Percentiles rank a stretch among this genome's conserved stretches.
Conservation (phyloP, 2,329 filamentous ascomycete genomes). For the Plectosphaerella cucumerina region DNA sequence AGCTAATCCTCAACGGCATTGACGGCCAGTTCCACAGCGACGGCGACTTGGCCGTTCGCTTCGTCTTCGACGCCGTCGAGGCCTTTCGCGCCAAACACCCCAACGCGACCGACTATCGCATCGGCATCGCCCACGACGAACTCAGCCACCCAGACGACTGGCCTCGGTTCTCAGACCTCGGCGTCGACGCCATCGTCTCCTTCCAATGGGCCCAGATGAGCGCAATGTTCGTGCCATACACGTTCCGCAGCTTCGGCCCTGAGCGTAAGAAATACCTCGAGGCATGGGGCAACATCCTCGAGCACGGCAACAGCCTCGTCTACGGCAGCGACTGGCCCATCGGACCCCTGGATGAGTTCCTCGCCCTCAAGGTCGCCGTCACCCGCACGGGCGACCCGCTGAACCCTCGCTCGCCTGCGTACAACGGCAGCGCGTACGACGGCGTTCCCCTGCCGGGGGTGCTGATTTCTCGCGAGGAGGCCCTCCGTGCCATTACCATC, state of each 20-base stretch:
- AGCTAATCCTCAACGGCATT: slow-evolving; percentile 9
- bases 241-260: slow-evolving; percentile 14
- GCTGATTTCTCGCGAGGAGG: slow-evolving; percentile 15
- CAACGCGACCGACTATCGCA: not conserved
- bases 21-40: slow-evolving; percentile 16
- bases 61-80: slow-evolving; percentile 18
- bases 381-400: slow-evolving; percentile 19
- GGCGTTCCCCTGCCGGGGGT: not conserved
- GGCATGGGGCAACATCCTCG: slow-evolving; percentile 14
- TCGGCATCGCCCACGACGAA: slow-evolving; percentile 20
- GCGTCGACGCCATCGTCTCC: slow-evolving; percentile 18
- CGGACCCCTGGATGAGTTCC: slow-evolving; percentile 21
- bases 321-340: slow-evolving; percentile 23
- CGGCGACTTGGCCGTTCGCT: slow-evolving; percentile 18
- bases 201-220: slow-evolving; percentile 22
- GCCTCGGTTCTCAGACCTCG: slow-evolving; percentile 18
- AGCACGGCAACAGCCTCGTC: slow-evolving; percentile 5
- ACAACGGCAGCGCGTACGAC: slow-evolving; percentile 9
- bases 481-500: not conserved
- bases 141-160: slow-evolving; percentile 17
- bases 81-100: slow-evolving; percentile 12
- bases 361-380: slow-evolving; percentile 19
- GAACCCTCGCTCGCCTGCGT: slow-evolving; percentile 19
- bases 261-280: slow-evolving; percentile 22
- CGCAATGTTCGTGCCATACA: slow-evolving; percentile 18